phyloP scores from a whole-genome alignment of 169 alveolate species.

The Eimeria sp. region DNA sequence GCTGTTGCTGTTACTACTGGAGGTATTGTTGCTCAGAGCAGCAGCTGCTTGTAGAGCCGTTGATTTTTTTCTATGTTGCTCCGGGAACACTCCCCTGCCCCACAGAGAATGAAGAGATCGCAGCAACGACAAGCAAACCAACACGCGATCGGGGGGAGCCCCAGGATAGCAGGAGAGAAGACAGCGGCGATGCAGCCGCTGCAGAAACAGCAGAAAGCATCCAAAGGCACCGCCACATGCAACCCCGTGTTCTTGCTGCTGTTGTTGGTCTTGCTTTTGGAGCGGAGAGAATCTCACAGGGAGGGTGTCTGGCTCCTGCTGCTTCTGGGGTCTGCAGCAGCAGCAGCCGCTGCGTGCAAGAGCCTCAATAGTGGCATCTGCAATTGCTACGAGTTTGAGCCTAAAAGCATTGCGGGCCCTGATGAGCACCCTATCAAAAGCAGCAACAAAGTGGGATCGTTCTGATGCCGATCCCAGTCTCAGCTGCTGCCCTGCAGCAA shows the following conservation, averaged over 20 bases:
- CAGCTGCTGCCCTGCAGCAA: slow-evolving; percentile 52
- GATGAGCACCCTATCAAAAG: slow-evolving; percentile 13
- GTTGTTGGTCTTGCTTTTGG: slow-evolving; percentile 11
- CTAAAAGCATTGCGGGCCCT: slow-evolving; percentile 32
- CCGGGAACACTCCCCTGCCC: slow-evolving; percentile 1
- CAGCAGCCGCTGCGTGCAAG: slow-evolving; percentile 40
- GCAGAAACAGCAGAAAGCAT: slow-evolving; percentile 19
- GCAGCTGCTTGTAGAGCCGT: slow-evolving; percentile 26
- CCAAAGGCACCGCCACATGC: slow-evolving; percentile 22
- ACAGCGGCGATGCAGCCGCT: slow-evolving; percentile 54
- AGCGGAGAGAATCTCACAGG: not conserved
- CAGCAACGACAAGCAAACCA: slow-evolving; percentile 5
- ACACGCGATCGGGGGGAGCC: slow-evolving; percentile 51
- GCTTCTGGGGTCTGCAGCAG: slow-evolving; percentile 41
- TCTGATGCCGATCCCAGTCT: slow-evolving; percentile 55
- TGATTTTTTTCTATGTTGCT: not conserved
- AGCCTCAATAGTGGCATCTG: not conserved
- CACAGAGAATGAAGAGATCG: slow-evolving; percentile 9
- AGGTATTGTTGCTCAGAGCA: not conserved
- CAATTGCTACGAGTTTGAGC: not conserved
- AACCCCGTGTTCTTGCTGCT: not conserved
- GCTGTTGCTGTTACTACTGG: slow-evolving; percentile 1
- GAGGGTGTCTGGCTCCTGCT: slow-evolving; percentile 4
- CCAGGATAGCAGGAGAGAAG: slow-evolving; percentile 57
- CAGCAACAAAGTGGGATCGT: slow-evolving; percentile 53